A percentile compares a stretch with the other conserved stretches of the same genome.
Conservation (phyloP, 768 basidiomycete genomes). For the Mycena epipterygia region DNA sequence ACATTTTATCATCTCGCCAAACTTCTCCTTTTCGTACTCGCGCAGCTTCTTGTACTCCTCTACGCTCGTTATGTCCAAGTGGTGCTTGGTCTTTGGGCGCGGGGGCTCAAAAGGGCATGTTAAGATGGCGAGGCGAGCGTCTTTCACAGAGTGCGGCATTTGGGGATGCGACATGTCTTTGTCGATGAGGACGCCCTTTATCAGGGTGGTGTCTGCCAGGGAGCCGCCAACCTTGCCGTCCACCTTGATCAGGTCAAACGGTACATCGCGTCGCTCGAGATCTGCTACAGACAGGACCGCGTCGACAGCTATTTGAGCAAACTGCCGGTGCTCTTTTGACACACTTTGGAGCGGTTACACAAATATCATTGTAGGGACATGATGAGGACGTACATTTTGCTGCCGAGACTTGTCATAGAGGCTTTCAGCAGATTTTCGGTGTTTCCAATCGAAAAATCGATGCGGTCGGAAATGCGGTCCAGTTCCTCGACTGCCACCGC, state of each 20-base stretch:
- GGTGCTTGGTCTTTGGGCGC: constrained; percentile 99
- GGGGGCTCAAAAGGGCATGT: constrained; percentile 99
- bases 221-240: constrained; percentile 99
- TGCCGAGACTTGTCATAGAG: constrained; percentile 95
- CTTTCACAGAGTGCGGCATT: constrained; percentile 91
- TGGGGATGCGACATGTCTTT: constrained; percentile 99
- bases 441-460: constrained; percentile 86
- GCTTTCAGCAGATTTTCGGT: constrained; percentile 93
- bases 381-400: constrained; percentile 86
- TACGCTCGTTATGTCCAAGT: constrained; percentile 95
- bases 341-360: constrained; percentile 68
- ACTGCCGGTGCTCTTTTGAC: constrained; percentile 95
- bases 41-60: constrained; percentile 97
- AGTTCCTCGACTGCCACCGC: constrained; percentile 90
- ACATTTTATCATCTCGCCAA: constrained; percentile 95
- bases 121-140: constrained; percentile 95
- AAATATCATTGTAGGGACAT: background rate
- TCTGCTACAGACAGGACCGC: constrained; percentile 97
- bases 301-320: constrained; percentile 98
- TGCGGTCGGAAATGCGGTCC: constrained; percentile 90
- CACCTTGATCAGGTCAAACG: constrained; percentile 98
- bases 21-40: constrained; percentile 97
- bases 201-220: constrained; percentile 93
- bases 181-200: constrained; percentile 98
- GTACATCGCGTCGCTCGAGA: constrained; percentile 93